phyloP scores from a whole-genome alignment of 345 rosid genomes.

The Adansonia digitata region DNA sequence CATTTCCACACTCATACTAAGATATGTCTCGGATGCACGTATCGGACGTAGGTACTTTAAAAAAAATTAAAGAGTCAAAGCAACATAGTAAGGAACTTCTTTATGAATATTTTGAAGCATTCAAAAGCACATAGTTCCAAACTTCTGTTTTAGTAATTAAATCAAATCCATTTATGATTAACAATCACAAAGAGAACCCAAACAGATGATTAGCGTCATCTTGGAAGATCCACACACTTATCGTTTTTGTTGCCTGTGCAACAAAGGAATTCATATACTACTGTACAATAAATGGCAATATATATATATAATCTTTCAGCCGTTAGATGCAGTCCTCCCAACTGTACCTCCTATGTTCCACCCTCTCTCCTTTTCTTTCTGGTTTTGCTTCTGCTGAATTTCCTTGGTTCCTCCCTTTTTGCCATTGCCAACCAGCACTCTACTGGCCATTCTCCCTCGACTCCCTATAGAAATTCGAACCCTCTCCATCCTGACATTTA shows the following conservation, averaged over 20 bases:
- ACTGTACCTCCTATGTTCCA: slow-evolving; percentile 50
- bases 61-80: no score
- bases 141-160: background rate
- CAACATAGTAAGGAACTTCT: no score
- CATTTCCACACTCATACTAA: no score
- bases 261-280: no score
- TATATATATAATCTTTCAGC: background rate
- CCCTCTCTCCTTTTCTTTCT: slow-evolving; percentile 71
- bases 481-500: slow-evolving; percentile 80
- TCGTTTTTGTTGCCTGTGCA: background rate
- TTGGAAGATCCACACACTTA: background rate
- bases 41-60: no score
- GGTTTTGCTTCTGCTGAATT: slow-evolving; percentile 45
- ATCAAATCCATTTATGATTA: background rate
- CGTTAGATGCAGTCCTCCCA: slow-evolving; percentile 29
- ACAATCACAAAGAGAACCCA: background rate
- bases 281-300: no score
- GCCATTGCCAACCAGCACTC: slow-evolving; percentile 51
- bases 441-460: slow-evolving; percentile 63
- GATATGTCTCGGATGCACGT: no score
- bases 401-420: slow-evolving; percentile 57
- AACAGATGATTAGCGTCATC: slow-evolving; percentile 8
- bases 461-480: slow-evolving; percentile 83
- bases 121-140: no score
- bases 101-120: no score